Conservation (phyloP, 805 yeast species). For the Komagataella kurtzmanii region DNA sequence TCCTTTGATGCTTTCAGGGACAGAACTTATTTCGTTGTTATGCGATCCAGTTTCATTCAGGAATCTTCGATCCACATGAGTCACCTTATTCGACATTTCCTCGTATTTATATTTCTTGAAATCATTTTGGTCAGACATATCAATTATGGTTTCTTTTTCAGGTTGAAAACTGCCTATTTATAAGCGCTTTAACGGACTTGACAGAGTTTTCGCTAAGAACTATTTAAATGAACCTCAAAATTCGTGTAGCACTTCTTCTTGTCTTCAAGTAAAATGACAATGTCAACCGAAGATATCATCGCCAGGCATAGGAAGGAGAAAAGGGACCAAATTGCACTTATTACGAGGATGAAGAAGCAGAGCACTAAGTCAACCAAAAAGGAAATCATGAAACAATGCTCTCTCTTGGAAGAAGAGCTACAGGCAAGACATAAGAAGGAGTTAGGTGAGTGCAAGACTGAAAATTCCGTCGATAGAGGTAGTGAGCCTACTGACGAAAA, state of each 20-base stretch:
- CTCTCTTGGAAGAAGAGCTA: constrained; percentile 42
- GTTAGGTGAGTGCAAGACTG: constrained; percentile 11
- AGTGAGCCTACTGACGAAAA: constrained; percentile 6
- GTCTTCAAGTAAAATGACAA: background rate
- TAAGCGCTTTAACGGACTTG: background rate
- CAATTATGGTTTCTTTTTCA: background rate
- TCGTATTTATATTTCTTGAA: constrained; percentile 36
- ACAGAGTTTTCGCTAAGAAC: background rate
- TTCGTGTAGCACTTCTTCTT: background rate
- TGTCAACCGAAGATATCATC: constrained; percentile 29
- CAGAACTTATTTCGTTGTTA: constrained; percentile 35
- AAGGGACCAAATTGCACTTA: constrained; percentile 49
- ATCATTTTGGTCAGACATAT: background rate
- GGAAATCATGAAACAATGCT: constrained; percentile 46
- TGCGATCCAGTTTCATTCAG: constrained; percentile 26
- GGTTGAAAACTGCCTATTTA: background rate
- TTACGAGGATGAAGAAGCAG: constrained; percentile 71
- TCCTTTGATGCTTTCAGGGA: constrained; percentile 65
- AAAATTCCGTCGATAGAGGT: constrained; percentile 1
- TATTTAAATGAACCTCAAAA: background rate
- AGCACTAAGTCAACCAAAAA: constrained; percentile 71
- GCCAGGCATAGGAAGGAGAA: constrained; percentile 58
- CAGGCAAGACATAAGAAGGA: constrained; percentile 43
- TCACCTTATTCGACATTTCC: constrained; percentile 70
- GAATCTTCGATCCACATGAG: constrained; percentile 41